Conservation (phyloP, 768 basidiomycete species). For the Leccinum variicolor region DNA sequence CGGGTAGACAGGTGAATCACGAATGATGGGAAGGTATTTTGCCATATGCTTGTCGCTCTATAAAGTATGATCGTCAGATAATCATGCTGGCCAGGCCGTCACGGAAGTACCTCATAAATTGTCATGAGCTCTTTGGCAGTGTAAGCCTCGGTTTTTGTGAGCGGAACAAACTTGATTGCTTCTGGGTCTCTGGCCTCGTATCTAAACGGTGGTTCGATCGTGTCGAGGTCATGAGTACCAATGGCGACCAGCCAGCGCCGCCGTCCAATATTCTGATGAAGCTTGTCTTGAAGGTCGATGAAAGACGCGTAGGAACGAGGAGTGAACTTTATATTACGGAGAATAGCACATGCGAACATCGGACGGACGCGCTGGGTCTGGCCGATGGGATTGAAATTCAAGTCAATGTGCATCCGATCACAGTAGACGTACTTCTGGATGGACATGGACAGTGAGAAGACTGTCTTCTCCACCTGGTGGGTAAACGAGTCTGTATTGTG, state of each 20-base stretch:
- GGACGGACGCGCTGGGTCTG: slow-evolving; percentile 84
- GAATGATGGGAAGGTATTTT: slow-evolving; percentile 88
- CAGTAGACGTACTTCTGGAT: slow-evolving; percentile 60
- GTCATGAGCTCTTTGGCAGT: slow-evolving; percentile 92
- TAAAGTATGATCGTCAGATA: background rate
- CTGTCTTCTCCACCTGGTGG: slow-evolving; percentile 65
- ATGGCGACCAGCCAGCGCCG: slow-evolving; percentile 90
- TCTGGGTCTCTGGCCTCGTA: slow-evolving; percentile 80
- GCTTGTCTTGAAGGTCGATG: slow-evolving; percentile 98
- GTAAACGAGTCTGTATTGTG: slow-evolving; percentile 69
- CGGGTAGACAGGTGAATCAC: slow-evolving; percentile 94
- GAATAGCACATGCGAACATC: slow-evolving; percentile 84
- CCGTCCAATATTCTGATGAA: slow-evolving; percentile 94
- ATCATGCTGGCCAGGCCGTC: background rate
- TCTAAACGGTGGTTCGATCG: slow-evolving; percentile 81
- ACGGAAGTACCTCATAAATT: slow-evolving; percentile 74
- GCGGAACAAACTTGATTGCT: slow-evolving; percentile 87
- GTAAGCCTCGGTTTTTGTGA: slow-evolving; percentile 75
- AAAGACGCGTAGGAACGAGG: slow-evolving; percentile 90
- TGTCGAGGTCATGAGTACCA: slow-evolving; percentile 96
- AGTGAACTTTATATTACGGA: slow-evolving; percentile 89
- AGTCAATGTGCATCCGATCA: background rate
- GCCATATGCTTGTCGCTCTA: slow-evolving; percentile 91
- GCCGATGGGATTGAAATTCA: background rate
- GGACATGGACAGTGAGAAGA: slow-evolving; percentile 64